Percentiles rank a stretch among this genome's conserved stretches.
These are phyloP conservation scores for Ophiosphaerella korrae DNA, from an alignment of 2,329 filamentous ascomycete species.

Conservation along the genomic window DNA sequence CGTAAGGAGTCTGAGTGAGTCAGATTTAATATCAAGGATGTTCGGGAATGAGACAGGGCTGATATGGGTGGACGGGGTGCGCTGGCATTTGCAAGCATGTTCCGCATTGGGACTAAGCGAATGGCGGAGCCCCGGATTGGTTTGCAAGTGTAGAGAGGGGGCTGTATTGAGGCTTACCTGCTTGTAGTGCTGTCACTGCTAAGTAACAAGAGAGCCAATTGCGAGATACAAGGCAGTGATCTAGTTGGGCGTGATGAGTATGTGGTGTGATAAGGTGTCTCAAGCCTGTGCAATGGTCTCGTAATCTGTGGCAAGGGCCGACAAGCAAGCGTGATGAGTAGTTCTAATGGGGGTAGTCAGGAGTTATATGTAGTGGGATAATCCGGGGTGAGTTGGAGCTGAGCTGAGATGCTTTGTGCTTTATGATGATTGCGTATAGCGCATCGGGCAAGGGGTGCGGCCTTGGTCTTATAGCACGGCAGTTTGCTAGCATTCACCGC, in stretches of 20 bases:
- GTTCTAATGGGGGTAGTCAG: slow-evolving; percentile 4
- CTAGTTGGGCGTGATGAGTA: neutral
- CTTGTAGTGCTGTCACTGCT: slow-evolving; percentile 16
- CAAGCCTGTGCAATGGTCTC: slow-evolving; percentile 5
- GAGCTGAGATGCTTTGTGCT: slow-evolving; percentile 6
- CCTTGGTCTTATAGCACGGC: slow-evolving; percentile 29
- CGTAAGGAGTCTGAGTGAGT: slow-evolving; percentile 41
- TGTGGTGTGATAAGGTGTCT: slow-evolving; percentile 15
- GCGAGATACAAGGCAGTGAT: neutral
- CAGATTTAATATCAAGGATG: slow-evolving; percentile 42
- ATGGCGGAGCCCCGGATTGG: slow-evolving; percentile 31
- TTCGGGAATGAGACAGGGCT: slow-evolving; percentile 30
- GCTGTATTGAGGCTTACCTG: slow-evolving; percentile 42
- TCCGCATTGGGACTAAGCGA: slow-evolving; percentile 20
- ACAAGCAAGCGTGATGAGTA: slow-evolving; percentile 13
- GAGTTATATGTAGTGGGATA: slow-evolving; percentile 10
- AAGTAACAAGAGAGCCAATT: neutral
- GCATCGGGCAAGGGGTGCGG: slow-evolving; percentile 18
- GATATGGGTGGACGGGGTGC: slow-evolving; percentile 27
- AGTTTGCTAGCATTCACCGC: slow-evolving; percentile 23
- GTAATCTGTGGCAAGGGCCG: slow-evolving; percentile 4
- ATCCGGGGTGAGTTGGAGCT: slow-evolving; percentile 6
- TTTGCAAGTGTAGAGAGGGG: slow-evolving; percentile 27
- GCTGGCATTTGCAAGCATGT: slow-evolving; percentile 41
- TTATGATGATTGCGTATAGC: slow-evolving; percentile 11